Evolutionary conservation across 2,329 filamentous ascomycete species (phyloP), one percentile per base, ranked within the genome.

Genomic region (Pezicula radicicola): DNA sequence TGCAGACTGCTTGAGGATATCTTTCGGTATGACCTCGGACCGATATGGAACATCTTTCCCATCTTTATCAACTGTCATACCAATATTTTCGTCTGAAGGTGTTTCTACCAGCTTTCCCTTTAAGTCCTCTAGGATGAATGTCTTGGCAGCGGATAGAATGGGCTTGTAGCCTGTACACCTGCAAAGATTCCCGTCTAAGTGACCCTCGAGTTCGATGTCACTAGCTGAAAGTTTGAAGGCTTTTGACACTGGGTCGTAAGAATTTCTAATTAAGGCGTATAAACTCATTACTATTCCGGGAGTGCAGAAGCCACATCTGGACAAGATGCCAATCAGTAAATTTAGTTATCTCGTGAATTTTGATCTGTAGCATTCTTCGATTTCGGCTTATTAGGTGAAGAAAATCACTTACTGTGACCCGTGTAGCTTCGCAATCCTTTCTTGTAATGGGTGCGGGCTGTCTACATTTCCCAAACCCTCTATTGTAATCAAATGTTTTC

Each of bases 201-300:
- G 1, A 89, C 92, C 73, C 96, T 93, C 60, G 10, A 61, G 54
- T 70, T 97, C 93, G 37, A 97, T 80, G 30, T 95, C 89, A 60
- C 88, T 83, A 62, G 91, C 84, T 3, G 83, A 85, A 0, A 64
- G 48, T 13, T 55, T 46, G 19, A 63, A 64, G 25, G 48, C 50
- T 41, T 58, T 59, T 8, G 59, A 55, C 12, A 52, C 28, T 30
- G 92, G 91, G 16, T 80, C 76, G 13, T 85, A 78, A 55, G 91
- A 88, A 65, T 97, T 97, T 53, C 93, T 83, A 30, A 97, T 77
- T 43, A 97, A 77, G 2, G 93, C 93, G 69, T 97, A 97, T 54
- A 97, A 71, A 67, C 91, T 96, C 88, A 97, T 97, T 57, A 97
- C 91, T 63, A 97, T 97, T 3, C 93, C 93, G 8, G 93, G 93